These are phyloP conservation scores for Amphirosellinia nigrospora DNA, from an alignment of 495 filamentous ascomycete genomes.

Conservation along the genomic window DNA sequence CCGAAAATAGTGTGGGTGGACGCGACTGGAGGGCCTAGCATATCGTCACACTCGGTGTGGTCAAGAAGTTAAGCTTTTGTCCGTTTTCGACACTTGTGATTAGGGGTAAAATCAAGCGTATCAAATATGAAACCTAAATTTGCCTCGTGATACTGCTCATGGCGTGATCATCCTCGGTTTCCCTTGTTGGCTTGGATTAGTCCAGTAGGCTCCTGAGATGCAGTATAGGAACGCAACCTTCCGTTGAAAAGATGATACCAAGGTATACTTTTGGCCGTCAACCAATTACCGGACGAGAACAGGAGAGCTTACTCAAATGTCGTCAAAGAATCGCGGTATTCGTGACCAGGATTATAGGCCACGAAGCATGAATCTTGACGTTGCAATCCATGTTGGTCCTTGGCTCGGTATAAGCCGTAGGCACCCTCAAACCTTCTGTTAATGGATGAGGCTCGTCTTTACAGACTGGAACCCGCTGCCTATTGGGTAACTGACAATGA, in stretches of 20 bases:
- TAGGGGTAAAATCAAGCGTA: neutral
- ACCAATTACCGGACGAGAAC: neutral
- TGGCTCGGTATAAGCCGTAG: conserved; percentile 11
- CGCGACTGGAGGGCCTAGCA: conserved; percentile 14
- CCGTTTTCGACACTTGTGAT: neutral
- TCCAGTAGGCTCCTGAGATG: neutral
- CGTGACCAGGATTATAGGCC: neutral
- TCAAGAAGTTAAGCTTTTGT: conserved; percentile 1
- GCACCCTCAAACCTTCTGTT: neutral
- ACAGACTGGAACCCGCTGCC: conserved; percentile 5
- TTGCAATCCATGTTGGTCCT: neutral
- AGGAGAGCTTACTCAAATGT: neutral
- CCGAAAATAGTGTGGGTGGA: conserved; percentile 26
- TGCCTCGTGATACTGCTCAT: neutral
- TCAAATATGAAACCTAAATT: neutral
- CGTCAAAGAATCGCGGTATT: neutral
- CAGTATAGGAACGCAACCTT: neutral
- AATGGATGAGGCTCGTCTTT: neutral
- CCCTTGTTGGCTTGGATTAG: neutral
- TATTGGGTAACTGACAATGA: conserved; percentile 24
- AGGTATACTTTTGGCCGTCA: neutral
- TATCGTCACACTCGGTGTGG: neutral
- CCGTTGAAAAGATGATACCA: neutral
- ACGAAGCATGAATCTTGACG: neutral
- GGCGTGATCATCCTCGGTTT: neutral